Conservation (phyloP, 164 flowering plant species). For the Sedum album region DNA sequence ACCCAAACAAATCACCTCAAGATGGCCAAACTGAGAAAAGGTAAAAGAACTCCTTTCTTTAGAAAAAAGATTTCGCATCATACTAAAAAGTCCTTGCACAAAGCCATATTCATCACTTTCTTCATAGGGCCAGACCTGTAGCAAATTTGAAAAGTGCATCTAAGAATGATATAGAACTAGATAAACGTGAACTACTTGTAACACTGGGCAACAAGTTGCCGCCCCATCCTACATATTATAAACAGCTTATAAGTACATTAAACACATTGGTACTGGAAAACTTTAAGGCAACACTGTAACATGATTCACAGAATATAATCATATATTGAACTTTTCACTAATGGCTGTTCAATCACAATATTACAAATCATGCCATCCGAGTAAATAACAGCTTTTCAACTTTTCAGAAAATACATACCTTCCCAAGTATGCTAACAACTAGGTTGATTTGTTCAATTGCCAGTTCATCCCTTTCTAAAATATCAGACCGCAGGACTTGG, state of each 20-base stretch:
- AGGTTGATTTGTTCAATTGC: conserved; percentile 73
- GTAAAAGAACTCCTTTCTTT: conserved; percentile 26
- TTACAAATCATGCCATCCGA: neutral
- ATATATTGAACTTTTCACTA: neutral
- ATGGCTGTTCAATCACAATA: neutral
- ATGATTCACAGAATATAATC: neutral
- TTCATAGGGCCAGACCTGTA: conserved; percentile 92
- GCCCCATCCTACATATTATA: neutral
- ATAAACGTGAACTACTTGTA: neutral
- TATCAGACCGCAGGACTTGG: conserved; percentile 62
- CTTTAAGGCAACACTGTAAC: neutral
- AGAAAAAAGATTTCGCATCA: conserved; percentile 65
- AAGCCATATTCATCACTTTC: conserved; percentile 81
- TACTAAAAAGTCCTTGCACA: conserved; percentile 79
- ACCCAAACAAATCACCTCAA: conserved; percentile 26
- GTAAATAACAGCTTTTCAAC: neutral
- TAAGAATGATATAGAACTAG: neutral
- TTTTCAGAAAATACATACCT: conserved; percentile 37
- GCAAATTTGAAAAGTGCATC: neutral
- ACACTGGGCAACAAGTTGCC: neutral
- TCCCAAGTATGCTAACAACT: conserved; percentile 80
- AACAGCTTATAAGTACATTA: neutral
- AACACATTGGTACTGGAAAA: neutral
- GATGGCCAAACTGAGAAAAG: conserved; percentile 20
- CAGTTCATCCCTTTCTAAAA: conserved; percentile 52